These are phyloP conservation scores for Grifola frondosa DNA, from an alignment of 1,284 basidiomycete species.

Conservation along the genomic window DNA sequence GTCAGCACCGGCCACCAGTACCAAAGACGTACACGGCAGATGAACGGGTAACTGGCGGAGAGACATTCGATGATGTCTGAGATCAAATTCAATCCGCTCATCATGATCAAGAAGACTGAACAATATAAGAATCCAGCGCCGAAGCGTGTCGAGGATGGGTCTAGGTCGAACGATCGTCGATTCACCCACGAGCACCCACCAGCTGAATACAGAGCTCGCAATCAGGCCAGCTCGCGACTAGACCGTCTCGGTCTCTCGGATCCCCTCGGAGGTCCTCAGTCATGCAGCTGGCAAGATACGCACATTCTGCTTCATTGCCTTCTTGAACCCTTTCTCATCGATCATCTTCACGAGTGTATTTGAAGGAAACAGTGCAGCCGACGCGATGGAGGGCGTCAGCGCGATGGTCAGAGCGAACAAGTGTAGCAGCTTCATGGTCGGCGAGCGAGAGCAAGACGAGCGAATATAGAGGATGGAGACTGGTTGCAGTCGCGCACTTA, in stretches of 20 bases:
- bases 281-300: too few species aligned
- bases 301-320: conserved; percentile 77
- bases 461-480: conserved; percentile 1
- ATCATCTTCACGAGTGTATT: conserved; percentile 75
- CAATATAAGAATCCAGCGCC: too few species aligned
- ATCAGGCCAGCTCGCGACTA: too few species aligned
- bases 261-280: too few species aligned
- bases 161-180: too few species aligned
- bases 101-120: too few species aligned
- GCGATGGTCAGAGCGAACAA: conserved; percentile 32
- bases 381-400: conserved; percentile 53
- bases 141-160: too few species aligned
- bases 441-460: not conserved
- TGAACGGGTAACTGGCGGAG: not conserved
- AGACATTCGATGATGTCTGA: not conserved
- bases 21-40: not conserved
- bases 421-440: conserved; percentile 29
- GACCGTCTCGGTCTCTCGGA: too few species aligned
- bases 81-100: too few species aligned
- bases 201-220: too few species aligned
- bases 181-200: too few species aligned
- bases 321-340: conserved; percentile 70
- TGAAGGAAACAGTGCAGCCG: conserved; percentile 73
- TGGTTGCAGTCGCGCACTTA: conserved; percentile 16
- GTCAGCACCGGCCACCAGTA: not conserved